These are phyloP conservation scores for Rosa chinensis DNA, from an alignment of 306 rosid genomes.

Conservation along the genomic window DNA sequence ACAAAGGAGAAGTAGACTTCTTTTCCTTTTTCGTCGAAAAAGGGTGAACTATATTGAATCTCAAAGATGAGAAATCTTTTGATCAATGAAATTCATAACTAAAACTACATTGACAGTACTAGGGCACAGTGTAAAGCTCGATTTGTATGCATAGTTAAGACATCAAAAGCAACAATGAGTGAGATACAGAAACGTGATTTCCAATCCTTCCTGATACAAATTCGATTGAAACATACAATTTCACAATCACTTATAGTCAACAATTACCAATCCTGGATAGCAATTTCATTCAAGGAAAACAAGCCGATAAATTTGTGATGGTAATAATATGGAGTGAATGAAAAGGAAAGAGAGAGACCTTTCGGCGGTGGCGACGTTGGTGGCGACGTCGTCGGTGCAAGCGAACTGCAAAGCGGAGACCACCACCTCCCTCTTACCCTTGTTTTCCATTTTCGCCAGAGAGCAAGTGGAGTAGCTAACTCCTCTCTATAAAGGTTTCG, in stretches of 20 bases:
- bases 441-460: constrained; percentile 38
- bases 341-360: constrained; percentile 41
- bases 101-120: background rate
- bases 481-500: background rate
- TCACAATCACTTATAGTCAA: background rate
- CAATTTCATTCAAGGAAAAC: too few relatives aligned
- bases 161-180: background rate
- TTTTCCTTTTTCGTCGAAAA: background rate
- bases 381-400: constrained; percentile 70
- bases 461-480: background rate
- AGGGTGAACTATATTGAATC: background rate
- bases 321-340: background rate
- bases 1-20: background rate
- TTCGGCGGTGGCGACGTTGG: constrained; percentile 74
- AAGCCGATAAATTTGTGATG: background rate
- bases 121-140: background rate
- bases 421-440: constrained; percentile 42
- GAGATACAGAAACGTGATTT: background rate
- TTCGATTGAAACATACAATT: background rate
- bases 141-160: background rate
- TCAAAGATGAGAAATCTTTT: background rate
- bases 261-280: too few relatives aligned
- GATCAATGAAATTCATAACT: background rate
- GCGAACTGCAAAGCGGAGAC: constrained; percentile 89
- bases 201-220: background rate